Percentiles rank a stretch among this genome's conserved stretches.
phyloP scores from a whole-genome alignment of 1,139 yeast species.

The Suhomyces guaymorum region DNA sequence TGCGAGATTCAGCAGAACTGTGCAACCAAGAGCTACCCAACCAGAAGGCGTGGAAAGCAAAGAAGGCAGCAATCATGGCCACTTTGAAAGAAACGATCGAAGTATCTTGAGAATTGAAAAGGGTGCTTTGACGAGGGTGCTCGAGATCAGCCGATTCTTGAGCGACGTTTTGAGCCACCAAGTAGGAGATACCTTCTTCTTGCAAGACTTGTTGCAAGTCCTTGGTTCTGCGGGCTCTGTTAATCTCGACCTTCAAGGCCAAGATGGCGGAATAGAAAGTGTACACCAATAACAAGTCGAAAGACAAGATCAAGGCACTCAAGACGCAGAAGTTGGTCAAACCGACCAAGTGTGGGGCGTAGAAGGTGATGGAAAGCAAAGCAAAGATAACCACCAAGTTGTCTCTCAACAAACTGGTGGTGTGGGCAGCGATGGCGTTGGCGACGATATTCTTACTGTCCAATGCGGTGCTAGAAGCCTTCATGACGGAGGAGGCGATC shows the following conservation, averaged over 20 bases:
- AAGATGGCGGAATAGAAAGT: slow-evolving; percentile 87
- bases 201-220: slow-evolving; percentile 80
- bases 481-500: slow-evolving; percentile 66
- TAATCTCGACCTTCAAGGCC: slow-evolving; percentile 87
- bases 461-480: slow-evolving; percentile 32
- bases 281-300: slow-evolving; percentile 72
- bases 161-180: slow-evolving; percentile 60
- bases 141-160: slow-evolving; percentile 61
- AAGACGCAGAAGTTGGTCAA: slow-evolving; percentile 82
- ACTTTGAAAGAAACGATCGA: slow-evolving; percentile 64
- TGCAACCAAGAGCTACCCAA: slow-evolving; percentile 73
- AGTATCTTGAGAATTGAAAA: slow-evolving; percentile 29
- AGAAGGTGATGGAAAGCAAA: slow-evolving; percentile 63
- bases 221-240: slow-evolving; percentile 82
- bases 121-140: slow-evolving; percentile 33
- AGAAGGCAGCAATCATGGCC: slow-evolving; percentile 64
- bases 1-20: slow-evolving; percentile 30
- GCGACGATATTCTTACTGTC: slow-evolving; percentile 51
- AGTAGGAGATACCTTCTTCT: slow-evolving; percentile 86
- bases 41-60: slow-evolving; percentile 75
- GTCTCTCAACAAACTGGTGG: slow-evolving; percentile 75
- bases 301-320: slow-evolving; percentile 69
- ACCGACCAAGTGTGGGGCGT: slow-evolving; percentile 73
- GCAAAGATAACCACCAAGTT: slow-evolving; percentile 76
- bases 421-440: slow-evolving; percentile 65